Conservation (phyloP, 371 early-diverging fungal genomes). For the Mortierella sp. region DNA sequence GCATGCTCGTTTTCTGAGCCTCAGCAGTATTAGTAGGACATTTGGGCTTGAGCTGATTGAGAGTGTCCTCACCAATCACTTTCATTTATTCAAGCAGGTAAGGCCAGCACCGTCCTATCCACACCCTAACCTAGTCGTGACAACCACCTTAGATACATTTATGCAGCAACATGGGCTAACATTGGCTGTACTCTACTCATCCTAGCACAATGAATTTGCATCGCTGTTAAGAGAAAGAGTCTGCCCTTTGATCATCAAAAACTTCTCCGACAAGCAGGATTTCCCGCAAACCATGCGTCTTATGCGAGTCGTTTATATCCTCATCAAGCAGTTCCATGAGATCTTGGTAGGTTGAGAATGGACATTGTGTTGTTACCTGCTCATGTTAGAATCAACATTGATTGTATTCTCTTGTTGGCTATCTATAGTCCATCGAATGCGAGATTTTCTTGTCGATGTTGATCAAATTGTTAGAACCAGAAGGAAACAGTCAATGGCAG, state of each 20-base stretch:
- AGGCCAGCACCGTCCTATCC: neutral
- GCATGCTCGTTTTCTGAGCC: constrained; percentile 75
- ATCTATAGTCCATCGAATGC: constrained; percentile 74
- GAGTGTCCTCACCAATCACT: constrained; percentile 84
- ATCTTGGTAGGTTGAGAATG: constrained; percentile 64
- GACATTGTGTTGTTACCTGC: neutral
- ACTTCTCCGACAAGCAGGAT: constrained; percentile 88
- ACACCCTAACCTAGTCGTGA: no score
- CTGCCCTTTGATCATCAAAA: constrained; percentile 89
- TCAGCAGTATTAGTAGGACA: constrained; percentile 72
- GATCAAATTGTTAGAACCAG: constrained; percentile 82
- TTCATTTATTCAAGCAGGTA: constrained; percentile 79
- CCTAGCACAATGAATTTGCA: constrained; percentile 79
- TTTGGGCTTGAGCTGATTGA: constrained; percentile 96
- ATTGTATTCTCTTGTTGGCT: no score
- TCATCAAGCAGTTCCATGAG: constrained; percentile 83
- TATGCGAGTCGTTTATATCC: constrained; percentile 81
- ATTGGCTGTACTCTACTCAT: constrained; percentile 1
- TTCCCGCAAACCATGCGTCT: constrained; percentile 89
- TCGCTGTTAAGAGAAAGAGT: constrained; percentile 80
- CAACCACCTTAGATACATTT: no score
- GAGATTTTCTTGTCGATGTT: constrained; percentile 94
- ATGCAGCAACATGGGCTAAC: no score
- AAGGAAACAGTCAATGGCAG: constrained; percentile 83
- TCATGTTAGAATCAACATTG: neutral